Percentiles rank a stretch among this genome's conserved stretches.
phyloP scores from a whole-genome alignment of 2,329 filamentous ascomycete species.

The Pestalotiopsis sp. region DNA sequence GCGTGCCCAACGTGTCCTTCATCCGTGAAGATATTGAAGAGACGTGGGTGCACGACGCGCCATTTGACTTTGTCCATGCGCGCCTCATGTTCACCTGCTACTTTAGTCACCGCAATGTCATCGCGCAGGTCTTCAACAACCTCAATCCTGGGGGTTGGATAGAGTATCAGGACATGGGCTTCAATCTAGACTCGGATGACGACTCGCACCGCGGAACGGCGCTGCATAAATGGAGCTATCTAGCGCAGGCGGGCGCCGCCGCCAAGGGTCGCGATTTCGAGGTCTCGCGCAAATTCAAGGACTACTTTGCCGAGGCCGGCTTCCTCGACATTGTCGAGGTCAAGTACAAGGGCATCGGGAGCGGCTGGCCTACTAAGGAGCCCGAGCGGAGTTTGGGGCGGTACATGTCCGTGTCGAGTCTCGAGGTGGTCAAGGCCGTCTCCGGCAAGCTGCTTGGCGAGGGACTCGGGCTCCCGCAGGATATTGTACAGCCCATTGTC shows the following conservation, averaged over 20 bases:
- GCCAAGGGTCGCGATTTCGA: slow-evolving; percentile 10
- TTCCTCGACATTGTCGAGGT: slow-evolving; percentile 13
- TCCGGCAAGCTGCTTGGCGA: neutral
- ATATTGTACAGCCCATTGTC: slow-evolving; percentile 7
- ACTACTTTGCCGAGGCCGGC: slow-evolving; percentile 9
- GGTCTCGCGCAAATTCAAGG: slow-evolving; percentile 12
- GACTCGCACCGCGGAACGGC: slow-evolving; percentile 3
- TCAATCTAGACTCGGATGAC: slow-evolving; percentile 13
- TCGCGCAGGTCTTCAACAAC: neutral
- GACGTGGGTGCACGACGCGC: neutral
- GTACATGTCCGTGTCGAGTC: neutral
- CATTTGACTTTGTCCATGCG: slow-evolving; percentile 1
- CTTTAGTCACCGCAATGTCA: slow-evolving; percentile 4
- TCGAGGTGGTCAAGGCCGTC: slow-evolving; percentile 3
- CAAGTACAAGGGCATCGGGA: slow-evolving; percentile 3
- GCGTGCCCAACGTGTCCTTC: slow-evolving; percentile 8
- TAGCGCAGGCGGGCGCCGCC: slow-evolving; percentile 5
- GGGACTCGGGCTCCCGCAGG: slow-evolving; percentile 1
- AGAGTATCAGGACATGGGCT: slow-evolving; percentile 11
- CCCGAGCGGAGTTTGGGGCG: neutral
- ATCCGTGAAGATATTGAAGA: slow-evolving; percentile 12
- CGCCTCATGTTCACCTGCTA: slow-evolving; percentile 16
- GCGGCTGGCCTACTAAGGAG: neutral
- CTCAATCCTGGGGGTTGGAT: slow-evolving; percentile 15
- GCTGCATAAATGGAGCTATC: slow-evolving; percentile 6